Evolutionary conservation across 345 rosid species (phyloP).

Genomic region (Gossypium raimondii): DNA sequence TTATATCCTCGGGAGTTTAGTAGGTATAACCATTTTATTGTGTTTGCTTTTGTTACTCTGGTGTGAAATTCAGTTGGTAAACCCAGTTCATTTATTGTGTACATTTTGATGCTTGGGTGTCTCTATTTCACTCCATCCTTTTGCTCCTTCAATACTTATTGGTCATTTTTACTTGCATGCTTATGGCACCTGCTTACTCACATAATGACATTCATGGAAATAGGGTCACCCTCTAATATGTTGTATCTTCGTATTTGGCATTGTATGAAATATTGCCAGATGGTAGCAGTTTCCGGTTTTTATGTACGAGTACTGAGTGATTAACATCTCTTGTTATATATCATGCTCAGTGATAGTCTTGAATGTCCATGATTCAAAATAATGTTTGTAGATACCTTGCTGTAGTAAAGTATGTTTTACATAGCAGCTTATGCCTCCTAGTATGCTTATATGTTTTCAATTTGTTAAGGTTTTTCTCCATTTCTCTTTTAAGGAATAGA

Average conservation of each 20-base stretch:
- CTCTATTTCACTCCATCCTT: background rate
- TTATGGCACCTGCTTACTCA: background rate
- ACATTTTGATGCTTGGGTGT: constrained; percentile 11
- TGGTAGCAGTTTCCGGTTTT: background rate
- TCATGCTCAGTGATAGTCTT: constrained; percentile 17
- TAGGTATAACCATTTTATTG: constrained; percentile 38
- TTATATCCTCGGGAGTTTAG: constrained; percentile 95
- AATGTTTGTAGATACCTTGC: background rate
- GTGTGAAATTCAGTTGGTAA: constrained; percentile 61
- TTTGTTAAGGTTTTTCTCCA: background rate
- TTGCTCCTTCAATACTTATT: background rate
- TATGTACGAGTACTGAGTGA: background rate
- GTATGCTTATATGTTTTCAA: background rate
- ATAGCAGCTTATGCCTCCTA: background rate
- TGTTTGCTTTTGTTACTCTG: constrained; percentile 5
- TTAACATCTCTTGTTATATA: constrained; percentile 1
- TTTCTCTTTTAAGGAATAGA: background rate
- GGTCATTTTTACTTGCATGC: background rate
- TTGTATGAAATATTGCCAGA: constrained; percentile 1
- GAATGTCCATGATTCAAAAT: constrained; percentile 12
- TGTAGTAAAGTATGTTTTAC: background rate
- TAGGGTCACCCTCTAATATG: background rate
- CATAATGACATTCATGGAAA: constrained; percentile 1
- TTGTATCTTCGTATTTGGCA: background rate
- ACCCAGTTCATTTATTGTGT: constrained; percentile 14